Conservation (phyloP, 2,329 filamentous ascomycete species). For the Ophiostoma sp. region DNA sequence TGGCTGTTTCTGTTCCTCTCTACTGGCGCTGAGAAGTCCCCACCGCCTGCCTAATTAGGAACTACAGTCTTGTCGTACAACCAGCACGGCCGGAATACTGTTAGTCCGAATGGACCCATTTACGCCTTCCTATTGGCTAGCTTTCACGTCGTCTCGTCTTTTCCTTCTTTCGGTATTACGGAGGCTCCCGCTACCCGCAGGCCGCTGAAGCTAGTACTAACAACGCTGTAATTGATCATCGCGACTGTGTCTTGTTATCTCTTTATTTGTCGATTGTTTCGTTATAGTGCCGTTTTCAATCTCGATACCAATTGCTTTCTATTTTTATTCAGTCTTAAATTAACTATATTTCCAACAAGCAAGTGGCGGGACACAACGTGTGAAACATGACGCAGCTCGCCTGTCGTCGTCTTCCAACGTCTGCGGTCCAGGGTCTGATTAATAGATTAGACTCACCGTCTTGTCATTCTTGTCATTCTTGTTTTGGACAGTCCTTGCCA, state of each 20-base stretch:
- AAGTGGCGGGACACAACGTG: not conserved
- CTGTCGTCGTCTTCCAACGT: conserved; percentile 9
- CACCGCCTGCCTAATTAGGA: conserved; percentile 8
- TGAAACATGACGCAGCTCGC: conserved; percentile 11
- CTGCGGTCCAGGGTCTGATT: not conserved
- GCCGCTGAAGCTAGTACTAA: conserved; percentile 4
- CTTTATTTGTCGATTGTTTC: not conserved
- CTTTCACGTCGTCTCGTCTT: not conserved
- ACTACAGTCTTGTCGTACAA: not conserved
- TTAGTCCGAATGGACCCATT: conserved; percentile 7
- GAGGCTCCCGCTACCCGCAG: conserved; percentile 10
- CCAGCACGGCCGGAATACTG: conserved; percentile 9
- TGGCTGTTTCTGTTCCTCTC: conserved; percentile 1
- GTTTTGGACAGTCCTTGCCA: not conserved
- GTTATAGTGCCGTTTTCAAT: not conserved
- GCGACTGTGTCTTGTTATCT: not conserved
- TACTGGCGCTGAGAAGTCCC: not conserved
- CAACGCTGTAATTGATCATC: not conserved
- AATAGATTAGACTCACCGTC: not conserved
- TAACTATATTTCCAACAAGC: not conserved
- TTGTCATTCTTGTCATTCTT: not conserved
- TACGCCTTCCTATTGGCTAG: not conserved
- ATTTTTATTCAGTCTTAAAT: too few species aligned
- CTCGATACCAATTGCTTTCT: not conserved
- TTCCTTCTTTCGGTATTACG: not conserved